These are phyloP conservation scores for Auriscalpium orientale DNA, from an alignment of 768 basidiomycete species.

Conservation along the genomic window DNA sequence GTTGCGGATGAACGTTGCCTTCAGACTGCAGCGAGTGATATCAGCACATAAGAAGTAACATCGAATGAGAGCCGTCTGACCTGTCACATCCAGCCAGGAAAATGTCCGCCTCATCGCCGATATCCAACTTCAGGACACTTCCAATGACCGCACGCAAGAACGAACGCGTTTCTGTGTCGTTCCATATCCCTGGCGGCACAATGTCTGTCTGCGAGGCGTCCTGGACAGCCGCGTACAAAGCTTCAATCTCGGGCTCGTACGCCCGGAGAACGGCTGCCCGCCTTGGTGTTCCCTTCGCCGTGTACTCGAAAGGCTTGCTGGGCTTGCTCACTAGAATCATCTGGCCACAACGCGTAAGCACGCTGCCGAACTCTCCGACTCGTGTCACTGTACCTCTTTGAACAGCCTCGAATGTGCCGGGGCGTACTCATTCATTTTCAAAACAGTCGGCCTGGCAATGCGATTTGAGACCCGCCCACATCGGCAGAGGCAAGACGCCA, in stretches of 20 bases:
- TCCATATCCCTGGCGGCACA: neutral
- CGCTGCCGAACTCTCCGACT: neutral
- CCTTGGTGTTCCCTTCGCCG: constrained; percentile 39
- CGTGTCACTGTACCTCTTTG: constrained; percentile 30
- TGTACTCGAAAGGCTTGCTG: constrained; percentile 36
- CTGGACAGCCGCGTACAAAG: constrained; percentile 26
- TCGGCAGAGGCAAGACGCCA: neutral
- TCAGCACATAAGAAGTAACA: too few species aligned
- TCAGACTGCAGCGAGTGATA: constrained; percentile 17
- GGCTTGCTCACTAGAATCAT: constrained; percentile 40
- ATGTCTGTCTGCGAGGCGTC: neutral
- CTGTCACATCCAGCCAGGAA: constrained; percentile 15
- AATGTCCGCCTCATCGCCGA: constrained; percentile 11
- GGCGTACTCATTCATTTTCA: constrained; percentile 32
- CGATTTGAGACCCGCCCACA: neutral
- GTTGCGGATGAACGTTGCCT: constrained; percentile 28
- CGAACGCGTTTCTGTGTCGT: neutral
- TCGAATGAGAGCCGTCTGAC: neutral
- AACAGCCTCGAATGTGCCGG: constrained; percentile 39
- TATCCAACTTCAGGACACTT: constrained; percentile 6
- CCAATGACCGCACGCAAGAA: constrained; percentile 9
- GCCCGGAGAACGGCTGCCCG: constrained; percentile 30
- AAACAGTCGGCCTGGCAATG: constrained; percentile 29
- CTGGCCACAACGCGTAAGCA: constrained; percentile 33
- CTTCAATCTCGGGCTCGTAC: constrained; percentile 41